Evolutionary conservation across 768 basidiomycete species (phyloP), one percentile per base, ranked within the genome.

Genomic region (Mycena latifolia): DNA sequence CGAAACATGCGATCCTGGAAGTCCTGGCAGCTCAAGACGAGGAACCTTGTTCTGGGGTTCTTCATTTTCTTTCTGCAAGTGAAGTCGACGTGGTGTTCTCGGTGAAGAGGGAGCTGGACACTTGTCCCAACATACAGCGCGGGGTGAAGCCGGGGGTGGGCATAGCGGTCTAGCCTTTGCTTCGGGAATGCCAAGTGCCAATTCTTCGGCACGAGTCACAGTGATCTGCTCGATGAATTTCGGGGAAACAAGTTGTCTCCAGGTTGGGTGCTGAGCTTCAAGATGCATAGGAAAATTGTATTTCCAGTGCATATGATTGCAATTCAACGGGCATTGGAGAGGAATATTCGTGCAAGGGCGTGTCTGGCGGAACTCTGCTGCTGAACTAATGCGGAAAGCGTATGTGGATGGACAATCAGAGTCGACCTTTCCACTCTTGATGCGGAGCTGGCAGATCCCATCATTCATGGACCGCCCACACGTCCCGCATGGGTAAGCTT

Each of bases 331-430:
- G 33, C 59, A 60, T 7, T 37, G 29, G 2, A 60, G 11, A 7
- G 59, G 59, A 2, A 51, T 17, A 39, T 61, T 61, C 1, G 60
- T 61, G 25, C 60, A 61, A 35, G 60, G 60, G 7, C 50, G 47
- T 18, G 31, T 53, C 6, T 52, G 39, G 27, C 33, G 39, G 18
- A 41, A 43, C 27, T 2, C 5, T 15, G 24, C 27, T 41, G 60
- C 60, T 25, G 51, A 22, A 11, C 25, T 31, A 17, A 61, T 27
- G 7, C 22, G 35, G 41, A 61, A 53, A 12, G 33, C 39, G 10
- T 61, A 52, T n/a, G 47, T 37, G 8, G 39, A 41, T 12, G 60
- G 27, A 53, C 60, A 61, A 24, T 48, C 39, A 1, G 60, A 61
- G 22, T 52, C 39, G n/a, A 53, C 1, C 18, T 50, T 61, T 18